phyloP scores from a whole-genome alignment of 148 eudicot genomes.

The Drosera capensis region DNA sequence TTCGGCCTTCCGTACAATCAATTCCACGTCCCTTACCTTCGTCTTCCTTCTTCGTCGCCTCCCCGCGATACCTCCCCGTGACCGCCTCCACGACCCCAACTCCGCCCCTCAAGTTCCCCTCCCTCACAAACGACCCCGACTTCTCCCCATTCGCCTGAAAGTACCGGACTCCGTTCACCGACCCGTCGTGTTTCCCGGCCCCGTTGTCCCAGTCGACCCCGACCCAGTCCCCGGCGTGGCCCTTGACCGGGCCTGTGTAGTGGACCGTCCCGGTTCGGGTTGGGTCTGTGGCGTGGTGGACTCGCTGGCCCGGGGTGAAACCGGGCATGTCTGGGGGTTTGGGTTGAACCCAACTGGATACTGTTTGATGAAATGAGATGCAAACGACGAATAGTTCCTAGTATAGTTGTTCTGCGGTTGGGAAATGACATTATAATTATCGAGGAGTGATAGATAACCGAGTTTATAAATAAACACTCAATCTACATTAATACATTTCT shows the following conservation, averaged over 20 bases:
- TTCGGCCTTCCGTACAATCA: too few species aligned
- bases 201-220: conserved; percentile 90
- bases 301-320: conserved; percentile 53
- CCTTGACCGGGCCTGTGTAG: conserved; percentile 53
- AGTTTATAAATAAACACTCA: too few species aligned
- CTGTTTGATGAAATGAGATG: too few species aligned
- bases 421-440: too few species aligned
- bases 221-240: conserved; percentile 62
- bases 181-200: conserved; percentile 77
- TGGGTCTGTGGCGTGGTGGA: conserved; percentile 36
- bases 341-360: too few species aligned
- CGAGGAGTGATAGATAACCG: too few species aligned
- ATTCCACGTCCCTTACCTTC: too few species aligned
- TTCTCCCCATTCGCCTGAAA: conserved; percentile 32
- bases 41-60: conserved; percentile 63
- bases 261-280: conserved; percentile 63
- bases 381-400: too few species aligned
- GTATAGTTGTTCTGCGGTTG: too few species aligned
- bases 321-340: conserved; percentile 7
- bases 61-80: conserved; percentile 35
- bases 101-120: conserved; percentile 44
- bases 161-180: conserved; percentile 53
- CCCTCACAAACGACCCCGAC: conserved; percentile 62
- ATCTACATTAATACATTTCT: too few species aligned
- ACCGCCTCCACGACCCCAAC: conserved; percentile 51